Evolutionary conservation across 2,329 filamentous ascomycete genomes (phyloP).

Genomic region (Diaporthe vexans): DNA sequence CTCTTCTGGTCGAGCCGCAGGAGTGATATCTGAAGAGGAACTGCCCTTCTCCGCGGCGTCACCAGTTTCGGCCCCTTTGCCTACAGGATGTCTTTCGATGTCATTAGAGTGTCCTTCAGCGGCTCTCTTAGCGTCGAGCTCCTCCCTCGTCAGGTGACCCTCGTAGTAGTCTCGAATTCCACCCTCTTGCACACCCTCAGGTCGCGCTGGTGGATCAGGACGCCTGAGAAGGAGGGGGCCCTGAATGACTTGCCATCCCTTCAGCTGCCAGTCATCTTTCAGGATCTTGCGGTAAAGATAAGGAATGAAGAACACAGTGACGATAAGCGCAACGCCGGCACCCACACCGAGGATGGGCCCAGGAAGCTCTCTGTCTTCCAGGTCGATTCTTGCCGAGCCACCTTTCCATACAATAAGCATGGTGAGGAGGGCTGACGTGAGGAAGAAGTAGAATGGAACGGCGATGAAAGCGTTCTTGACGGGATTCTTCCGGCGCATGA

Average conservation of each 20-base stretch:
- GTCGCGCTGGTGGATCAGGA: slow-evolving; percentile 57
- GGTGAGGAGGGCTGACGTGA: slow-evolving; percentile 67
- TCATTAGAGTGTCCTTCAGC: slow-evolving; percentile 6
- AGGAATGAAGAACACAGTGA: slow-evolving; percentile 68
- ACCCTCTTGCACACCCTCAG: slow-evolving; percentile 55
- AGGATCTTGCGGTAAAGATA: slow-evolving; percentile 72
- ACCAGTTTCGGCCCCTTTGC: background rate
- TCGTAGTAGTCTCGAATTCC: slow-evolving; percentile 68
- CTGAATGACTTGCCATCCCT: slow-evolving; percentile 65
- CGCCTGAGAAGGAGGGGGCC: slow-evolving; percentile 67
- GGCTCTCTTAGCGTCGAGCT: slow-evolving; percentile 60
- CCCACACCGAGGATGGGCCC: slow-evolving; percentile 69
- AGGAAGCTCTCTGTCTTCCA: slow-evolving; percentile 63
- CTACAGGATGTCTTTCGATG: background rate
- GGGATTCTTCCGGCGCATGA: slow-evolving; percentile 67
- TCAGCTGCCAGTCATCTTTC: slow-evolving; percentile 72
- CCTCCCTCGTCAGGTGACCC: slow-evolving; percentile 67
- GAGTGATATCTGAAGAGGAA: slow-evolving; percentile 9
- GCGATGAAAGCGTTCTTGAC: slow-evolving; percentile 65
- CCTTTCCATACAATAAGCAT: slow-evolving; percentile 74
- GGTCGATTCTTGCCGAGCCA: slow-evolving; percentile 59
- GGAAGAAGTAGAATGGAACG: slow-evolving; percentile 70
- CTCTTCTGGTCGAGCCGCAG: background rate
- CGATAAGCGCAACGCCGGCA: slow-evolving; percentile 62
- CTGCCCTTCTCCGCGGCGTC: background rate